Base-by-base conservation (phyloP, 148 eudicot species). In the Bassia scoparia region DNA sequence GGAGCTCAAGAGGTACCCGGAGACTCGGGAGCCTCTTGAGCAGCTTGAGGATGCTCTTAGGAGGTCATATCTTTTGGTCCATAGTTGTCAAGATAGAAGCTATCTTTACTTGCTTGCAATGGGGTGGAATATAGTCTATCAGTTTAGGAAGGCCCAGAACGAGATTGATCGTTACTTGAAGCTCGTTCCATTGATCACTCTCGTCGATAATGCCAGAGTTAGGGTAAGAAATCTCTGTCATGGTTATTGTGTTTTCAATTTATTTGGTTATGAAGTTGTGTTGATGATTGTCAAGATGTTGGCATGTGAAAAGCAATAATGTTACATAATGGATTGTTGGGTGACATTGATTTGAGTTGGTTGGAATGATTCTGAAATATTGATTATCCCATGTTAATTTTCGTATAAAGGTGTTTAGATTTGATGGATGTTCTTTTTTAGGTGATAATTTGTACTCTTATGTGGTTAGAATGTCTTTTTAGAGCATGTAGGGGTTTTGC, bases 121-220 rank as follows among this genome's bases (percentile, higher is more conserved):
- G 99, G 99, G 99, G 14, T 95, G 99, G 99, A 95, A 92, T 79
- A 92, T 95, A 74, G 99, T 95, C 46, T 92, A 95, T 79, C 97
- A 95, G 78, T 95, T 95, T 78, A 82, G 96, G 68, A 92, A 65
- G 83, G 97, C 97, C 0, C 99, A 95, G 76, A 88, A 66, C 60
- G 99, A 95, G 85, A 95, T 95, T 26, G 99, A 95, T 67, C 90
- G 84, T n/a, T 95, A 95, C 75, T 85, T 95, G 89, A 95, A 90
- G 88, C 90, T 95, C 48, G 86, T 95, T 2, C 99, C 99, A 8
- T 90, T 95, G 34, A 92, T 95, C 54, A 87, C 96, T 16, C 92
- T 95, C 18, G 97, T 95, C 62, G 97, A 95, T 80, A 95, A 88
- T 90, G 97, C 97, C 74, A 87, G 99, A 76, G 89, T 95, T 84